Base-by-base conservation (phyloP, 768 basidiomycete species). In the Boletus coccyginus region DNA sequence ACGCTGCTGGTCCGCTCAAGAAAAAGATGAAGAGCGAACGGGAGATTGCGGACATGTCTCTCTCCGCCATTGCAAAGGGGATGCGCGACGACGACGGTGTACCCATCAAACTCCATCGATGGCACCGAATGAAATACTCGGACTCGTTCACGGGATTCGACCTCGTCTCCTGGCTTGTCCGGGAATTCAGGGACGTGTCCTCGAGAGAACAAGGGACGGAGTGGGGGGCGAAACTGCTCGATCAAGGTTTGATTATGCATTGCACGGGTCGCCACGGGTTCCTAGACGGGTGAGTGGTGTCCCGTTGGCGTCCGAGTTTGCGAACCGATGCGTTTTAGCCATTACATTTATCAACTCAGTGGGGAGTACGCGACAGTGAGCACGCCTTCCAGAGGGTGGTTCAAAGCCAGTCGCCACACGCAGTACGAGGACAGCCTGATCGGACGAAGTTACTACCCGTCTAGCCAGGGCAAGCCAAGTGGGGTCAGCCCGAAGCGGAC, bases 61-160 rank as follows among this genome's bases (percentile, higher is more conserved):
- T 88, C 7, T 59, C 73, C 39, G 75, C 80, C 1, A 82, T 96
- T 57, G 91, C 87, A 1, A 90, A 89, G 65, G 85, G 85, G 14
- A 94, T 97, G 90, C 79, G 86, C 17, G 91, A 90, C 59, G 89
- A 92, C 38, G 88, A 88, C 40, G 92, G 90, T 9, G 79, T 94
- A 12, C 83, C 85, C 8, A 92, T 96, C 73, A 88, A 92, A 64
- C 82, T 90, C 56, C 81, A 92, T 61, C 85, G 84, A 52, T 98
- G 94, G 93, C 90, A 94, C 67, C 77, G 80, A 13, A 75, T 71
- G 17, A 80, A 79, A 38, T 92, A 93, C 65, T 80, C 83, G 4
- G 88, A 94, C 59, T 86, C 89, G 6, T 98, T 98, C 69, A 92
- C 86, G 11, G 95, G 95, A 2, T 86, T 84, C 59, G 92, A 94